These are phyloP conservation scores for Fomes fomentarius DNA, from an alignment of 1,284 basidiomycete species.

Conservation along the genomic window DNA sequence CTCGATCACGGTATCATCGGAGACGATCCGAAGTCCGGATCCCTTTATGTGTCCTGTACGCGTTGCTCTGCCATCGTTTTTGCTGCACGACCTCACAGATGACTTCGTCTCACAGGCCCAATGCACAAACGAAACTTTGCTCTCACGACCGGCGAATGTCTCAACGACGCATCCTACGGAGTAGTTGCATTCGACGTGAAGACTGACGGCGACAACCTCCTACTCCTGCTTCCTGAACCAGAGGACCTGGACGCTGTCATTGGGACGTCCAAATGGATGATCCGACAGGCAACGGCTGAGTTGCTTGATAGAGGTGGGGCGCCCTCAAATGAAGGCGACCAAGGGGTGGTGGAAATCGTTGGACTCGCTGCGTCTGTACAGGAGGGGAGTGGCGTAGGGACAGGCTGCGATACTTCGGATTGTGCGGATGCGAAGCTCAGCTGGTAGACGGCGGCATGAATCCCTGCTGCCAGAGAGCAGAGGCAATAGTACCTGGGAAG, in stretches of 20 bases:
- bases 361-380: slow-evolving; percentile 17
- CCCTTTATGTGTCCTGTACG: slow-evolving; percentile 48
- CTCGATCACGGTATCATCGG: slow-evolving; percentile 72
- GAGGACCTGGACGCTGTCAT: slow-evolving; percentile 67
- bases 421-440: neutral
- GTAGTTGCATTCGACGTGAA: slow-evolving; percentile 70
- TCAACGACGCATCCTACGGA: slow-evolving; percentile 66
- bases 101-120: slow-evolving; percentile 44
- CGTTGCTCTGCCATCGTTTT: slow-evolving; percentile 4
- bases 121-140: slow-evolving; percentile 77
- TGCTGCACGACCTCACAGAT: neutral
- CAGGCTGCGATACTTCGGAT: neutral
- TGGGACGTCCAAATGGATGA: slow-evolving; percentile 69
- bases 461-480: too few species aligned
- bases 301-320: slow-evolving; percentile 40
- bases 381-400: neutral
- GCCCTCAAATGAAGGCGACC: slow-evolving; percentile 33
- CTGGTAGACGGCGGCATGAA: neutral
- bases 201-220: slow-evolving; percentile 49
- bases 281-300: slow-evolving; percentile 54
- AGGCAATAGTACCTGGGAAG: too few species aligned
- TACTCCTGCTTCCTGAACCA: slow-evolving; percentile 59
- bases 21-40: slow-evolving; percentile 54
- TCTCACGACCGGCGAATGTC: slow-evolving; percentile 59
- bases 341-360: slow-evolving; percentile 44